These are phyloP conservation scores for Cordyceps tenuipes DNA, from an alignment of 2,329 filamentous ascomycete species.

Conservation along the genomic window DNA sequence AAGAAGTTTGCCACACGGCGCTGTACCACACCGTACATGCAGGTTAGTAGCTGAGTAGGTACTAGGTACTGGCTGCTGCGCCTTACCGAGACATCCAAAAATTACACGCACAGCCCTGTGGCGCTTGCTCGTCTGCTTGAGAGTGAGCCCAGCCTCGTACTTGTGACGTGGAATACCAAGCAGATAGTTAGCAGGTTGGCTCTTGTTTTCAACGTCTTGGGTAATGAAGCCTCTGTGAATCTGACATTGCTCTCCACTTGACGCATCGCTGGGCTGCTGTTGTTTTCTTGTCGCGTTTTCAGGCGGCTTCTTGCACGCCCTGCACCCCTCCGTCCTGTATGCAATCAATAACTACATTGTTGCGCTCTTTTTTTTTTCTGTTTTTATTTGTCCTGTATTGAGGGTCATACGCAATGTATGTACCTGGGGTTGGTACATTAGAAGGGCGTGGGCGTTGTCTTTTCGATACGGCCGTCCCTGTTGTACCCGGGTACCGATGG, in stretches of 20 bases:
- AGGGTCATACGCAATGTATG: background rate
- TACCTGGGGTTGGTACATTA: too few species aligned
- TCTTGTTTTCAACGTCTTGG: background rate
- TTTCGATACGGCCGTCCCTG: background rate
- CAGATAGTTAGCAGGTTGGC: background rate
- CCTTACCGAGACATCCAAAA: background rate
- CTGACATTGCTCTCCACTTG: too few species aligned
- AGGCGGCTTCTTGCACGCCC: background rate
- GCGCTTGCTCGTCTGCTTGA: background rate
- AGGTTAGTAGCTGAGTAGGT: too few species aligned
- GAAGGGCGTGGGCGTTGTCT: background rate
- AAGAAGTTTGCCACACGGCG: background rate
- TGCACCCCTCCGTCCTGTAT: background rate
- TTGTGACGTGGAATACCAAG: background rate
- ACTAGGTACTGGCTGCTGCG: background rate
- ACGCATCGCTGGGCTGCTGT: background rate
- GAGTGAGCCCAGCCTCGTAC: background rate
- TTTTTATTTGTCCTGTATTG: background rate
- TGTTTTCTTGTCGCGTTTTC: background rate
- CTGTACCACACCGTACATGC: background rate
- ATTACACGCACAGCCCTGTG: background rate
- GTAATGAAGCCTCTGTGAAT: too few species aligned
- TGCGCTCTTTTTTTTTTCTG: background rate
- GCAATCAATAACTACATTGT: too few species aligned
- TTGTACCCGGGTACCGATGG: conserved; percentile 11